These are phyloP conservation scores for Opeltia flavorubescens DNA, from an alignment of 495 filamentous ascomycete species.

Conservation along the genomic window DNA sequence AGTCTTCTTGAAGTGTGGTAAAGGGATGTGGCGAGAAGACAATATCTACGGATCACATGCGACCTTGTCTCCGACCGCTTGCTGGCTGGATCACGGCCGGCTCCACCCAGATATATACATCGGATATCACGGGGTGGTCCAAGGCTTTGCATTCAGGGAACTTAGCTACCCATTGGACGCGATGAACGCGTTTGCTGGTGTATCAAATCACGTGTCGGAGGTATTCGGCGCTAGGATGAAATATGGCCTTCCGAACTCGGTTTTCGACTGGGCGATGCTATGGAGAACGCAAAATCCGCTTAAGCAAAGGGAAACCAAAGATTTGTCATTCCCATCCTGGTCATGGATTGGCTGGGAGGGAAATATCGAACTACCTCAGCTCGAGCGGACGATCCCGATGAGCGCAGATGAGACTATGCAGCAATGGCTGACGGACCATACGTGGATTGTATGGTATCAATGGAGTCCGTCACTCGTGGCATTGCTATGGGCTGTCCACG, in stretches of 20 bases:
- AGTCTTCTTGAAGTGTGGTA: too few relatives aligned
- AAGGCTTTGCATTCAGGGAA: background rate
- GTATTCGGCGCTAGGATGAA: background rate
- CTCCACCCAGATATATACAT: too few relatives aligned
- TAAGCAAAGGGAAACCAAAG: background rate
- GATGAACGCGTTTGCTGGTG: background rate
- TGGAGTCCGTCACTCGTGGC: background rate
- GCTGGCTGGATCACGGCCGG: too few relatives aligned
- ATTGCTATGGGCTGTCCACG: background rate
- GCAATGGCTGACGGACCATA: background rate
- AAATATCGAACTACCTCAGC: too few relatives aligned
- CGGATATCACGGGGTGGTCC: too few relatives aligned
- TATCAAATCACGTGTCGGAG: background rate
- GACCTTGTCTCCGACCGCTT: too few relatives aligned
- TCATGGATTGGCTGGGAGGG: too few relatives aligned
- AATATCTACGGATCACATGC: too few relatives aligned
- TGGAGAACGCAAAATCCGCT: background rate
- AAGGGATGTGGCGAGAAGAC: too few relatives aligned
- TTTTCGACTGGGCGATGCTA: background rate
- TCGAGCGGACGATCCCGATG: too few relatives aligned
- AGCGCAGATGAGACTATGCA: too few relatives aligned
- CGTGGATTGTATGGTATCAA: background rate
- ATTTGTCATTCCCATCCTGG: background rate
- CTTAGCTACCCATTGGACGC: background rate
- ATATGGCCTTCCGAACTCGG: background rate